Percentiles rank a stretch among this genome's conserved stretches.
Evolutionary conservation across 768 basidiomycete genomes (phyloP).

Genomic region (Boletus subparvulus): DNA sequence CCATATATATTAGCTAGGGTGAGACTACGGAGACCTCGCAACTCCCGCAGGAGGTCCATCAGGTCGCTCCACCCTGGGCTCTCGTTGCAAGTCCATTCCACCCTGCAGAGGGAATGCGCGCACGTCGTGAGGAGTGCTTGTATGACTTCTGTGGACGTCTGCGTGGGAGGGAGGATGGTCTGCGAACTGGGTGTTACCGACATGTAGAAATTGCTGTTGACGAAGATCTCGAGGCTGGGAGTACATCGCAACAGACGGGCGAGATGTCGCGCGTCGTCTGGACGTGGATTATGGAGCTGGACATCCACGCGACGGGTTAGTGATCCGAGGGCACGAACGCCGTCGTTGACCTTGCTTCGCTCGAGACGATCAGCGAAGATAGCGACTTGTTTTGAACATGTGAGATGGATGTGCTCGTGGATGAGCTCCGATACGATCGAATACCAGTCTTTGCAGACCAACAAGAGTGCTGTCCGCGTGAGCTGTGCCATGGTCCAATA

Average conservation of each 20-base stretch:
- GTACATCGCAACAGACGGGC: constrained; percentile 41
- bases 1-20: constrained; percentile 42
- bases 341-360: constrained; percentile 16
- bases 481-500: constrained; percentile 29
- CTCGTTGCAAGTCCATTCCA: constrained; percentile 49
- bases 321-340: constrained; percentile 36
- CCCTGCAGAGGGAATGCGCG: constrained; percentile 37
- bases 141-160: constrained; percentile 36
- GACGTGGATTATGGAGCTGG: constrained; percentile 35
- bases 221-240: constrained; percentile 45
- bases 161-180: constrained; percentile 20
- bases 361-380: constrained; percentile 38
- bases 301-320: constrained; percentile 45
- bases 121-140: constrained; percentile 34
- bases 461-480: constrained; percentile 33
- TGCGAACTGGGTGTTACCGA: constrained; percentile 19
- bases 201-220: constrained; percentile 39
- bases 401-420: constrained; percentile 42
- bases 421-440: constrained; percentile 38
- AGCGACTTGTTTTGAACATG: constrained; percentile 35
- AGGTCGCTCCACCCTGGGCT: constrained; percentile 42
- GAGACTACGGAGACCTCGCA: constrained; percentile 40
- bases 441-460: constrained; percentile 42
- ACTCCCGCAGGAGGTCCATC: constrained; percentile 33
- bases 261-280: constrained; percentile 19